Evolutionary conservation across 495 filamentous ascomycete species (phyloP).

Genomic region (Aspergillus leporis): DNA sequence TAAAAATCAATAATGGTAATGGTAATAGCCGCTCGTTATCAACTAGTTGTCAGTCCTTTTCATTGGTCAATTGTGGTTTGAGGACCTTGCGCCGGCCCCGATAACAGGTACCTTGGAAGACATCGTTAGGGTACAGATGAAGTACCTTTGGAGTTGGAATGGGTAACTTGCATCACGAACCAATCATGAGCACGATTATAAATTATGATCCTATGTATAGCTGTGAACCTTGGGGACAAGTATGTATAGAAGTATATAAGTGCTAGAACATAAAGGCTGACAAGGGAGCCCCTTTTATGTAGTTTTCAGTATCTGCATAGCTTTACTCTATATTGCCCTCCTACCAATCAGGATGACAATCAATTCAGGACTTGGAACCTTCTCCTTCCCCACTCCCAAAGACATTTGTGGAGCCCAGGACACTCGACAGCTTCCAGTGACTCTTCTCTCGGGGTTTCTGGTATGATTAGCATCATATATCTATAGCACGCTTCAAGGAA

Average conservation of each 20-base stretch:
- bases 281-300: no score
- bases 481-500: neutral
- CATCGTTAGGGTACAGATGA: neutral
- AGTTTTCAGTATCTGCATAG: no score
- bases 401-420: slow-evolving; percentile 13
- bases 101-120: neutral
- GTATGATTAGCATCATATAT: slow-evolving; percentile 21
- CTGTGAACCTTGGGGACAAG: slow-evolving; percentile 7
- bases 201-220: neutral
- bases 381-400: slow-evolving; percentile 17
- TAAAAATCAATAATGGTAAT: neutral
- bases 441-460: slow-evolving; percentile 49
- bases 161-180: neutral
- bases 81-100: neutral
- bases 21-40: neutral
- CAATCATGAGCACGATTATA: slow-evolving; percentile 6
- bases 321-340: neutral
- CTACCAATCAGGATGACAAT: slow-evolving; percentile 28
- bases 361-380: slow-evolving; percentile 29
- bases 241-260: slow-evolving; percentile 5
- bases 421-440: slow-evolving; percentile 39
- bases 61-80: neutral
- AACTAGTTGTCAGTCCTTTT: neutral
- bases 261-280: no score
- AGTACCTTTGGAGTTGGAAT: slow-evolving; percentile 6